phyloP scores from a whole-genome alignment of 2,329 filamentous ascomycete genomes.

The Xylaria sp. region DNA sequence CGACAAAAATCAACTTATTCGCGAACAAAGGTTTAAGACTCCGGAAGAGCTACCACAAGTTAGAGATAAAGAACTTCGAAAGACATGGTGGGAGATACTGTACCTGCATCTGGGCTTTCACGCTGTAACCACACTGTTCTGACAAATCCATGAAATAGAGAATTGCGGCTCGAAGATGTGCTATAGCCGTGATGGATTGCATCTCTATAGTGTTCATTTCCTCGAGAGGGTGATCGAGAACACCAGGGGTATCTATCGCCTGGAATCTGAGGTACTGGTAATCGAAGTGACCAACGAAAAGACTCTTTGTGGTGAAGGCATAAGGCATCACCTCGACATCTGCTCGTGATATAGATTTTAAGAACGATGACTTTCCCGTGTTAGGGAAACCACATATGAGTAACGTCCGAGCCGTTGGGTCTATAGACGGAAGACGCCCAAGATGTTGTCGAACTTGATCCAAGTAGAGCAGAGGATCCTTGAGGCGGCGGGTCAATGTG shows the following conservation, averaged over 20 bases:
- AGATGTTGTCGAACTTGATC: slow-evolving; percentile 98
- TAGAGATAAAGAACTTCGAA: slow-evolving; percentile 8
- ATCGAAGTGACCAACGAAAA: slow-evolving; percentile 98
- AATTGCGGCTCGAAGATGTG: slow-evolving; percentile 93
- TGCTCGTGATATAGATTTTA: slow-evolving; percentile 89
- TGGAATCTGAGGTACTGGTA: slow-evolving; percentile 86
- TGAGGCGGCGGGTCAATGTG: slow-evolving; percentile 92
- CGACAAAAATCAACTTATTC: slow-evolving; percentile 96
- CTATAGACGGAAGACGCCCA: slow-evolving; percentile 96
- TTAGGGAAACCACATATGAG: slow-evolving; percentile 98
- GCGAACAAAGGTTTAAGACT: slow-evolving; percentile 97
- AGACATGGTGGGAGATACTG: not conserved
- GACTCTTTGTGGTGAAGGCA: slow-evolving; percentile 96
- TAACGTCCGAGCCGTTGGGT: slow-evolving; percentile 95
- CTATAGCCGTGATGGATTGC: slow-evolving; percentile 98
- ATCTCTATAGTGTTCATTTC: slow-evolving; percentile 99
- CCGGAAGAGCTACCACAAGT: slow-evolving; percentile 74
- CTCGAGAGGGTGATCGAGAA: slow-evolving; percentile 95
- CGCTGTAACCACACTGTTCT: slow-evolving; percentile 77
- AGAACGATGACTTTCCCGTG: slow-evolving; percentile 95
- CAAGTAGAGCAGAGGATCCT: slow-evolving; percentile 93
- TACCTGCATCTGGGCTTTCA: slow-evolving; percentile 84
- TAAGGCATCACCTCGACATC: slow-evolving; percentile 72
- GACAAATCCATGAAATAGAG: slow-evolving; percentile 97
- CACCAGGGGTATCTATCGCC: slow-evolving; percentile 94